Conservation (phyloP, 257 asterid species). For the Marsdenia floribunda region DNA sequence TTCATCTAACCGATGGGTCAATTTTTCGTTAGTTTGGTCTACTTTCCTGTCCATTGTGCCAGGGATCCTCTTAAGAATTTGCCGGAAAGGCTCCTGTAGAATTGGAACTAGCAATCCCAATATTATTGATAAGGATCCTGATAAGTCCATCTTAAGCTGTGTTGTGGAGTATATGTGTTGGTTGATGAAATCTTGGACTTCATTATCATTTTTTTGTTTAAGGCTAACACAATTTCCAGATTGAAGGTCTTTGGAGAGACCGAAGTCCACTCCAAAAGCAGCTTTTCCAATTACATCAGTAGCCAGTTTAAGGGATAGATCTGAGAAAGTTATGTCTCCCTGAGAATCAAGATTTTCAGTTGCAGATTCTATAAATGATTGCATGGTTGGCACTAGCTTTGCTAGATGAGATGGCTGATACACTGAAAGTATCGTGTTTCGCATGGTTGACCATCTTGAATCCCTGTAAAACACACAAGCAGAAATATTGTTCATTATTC, state of each 20-base stretch:
- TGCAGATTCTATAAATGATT: constrained; percentile 57
- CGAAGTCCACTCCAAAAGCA: constrained; percentile 88
- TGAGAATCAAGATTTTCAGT: constrained; percentile 48
- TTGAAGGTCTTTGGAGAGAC: constrained; percentile 57
- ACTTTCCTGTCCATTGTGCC: constrained; percentile 86
- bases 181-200: constrained; percentile 64
- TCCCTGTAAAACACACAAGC: constrained; percentile 42
- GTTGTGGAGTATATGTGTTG: constrained; percentile 89
- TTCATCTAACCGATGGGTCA: constrained; percentile 50
- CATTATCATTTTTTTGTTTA: constrained; percentile 26
- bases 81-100: constrained; percentile 86
- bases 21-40: constrained; percentile 51
- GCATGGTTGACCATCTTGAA: constrained; percentile 84
- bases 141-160: constrained; percentile 90
- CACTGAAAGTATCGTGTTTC: constrained; percentile 74
- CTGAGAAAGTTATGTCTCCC: constrained; percentile 59
- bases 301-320: constrained; percentile 77
- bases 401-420: constrained; percentile 95
- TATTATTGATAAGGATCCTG: constrained; percentile 80
- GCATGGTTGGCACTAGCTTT: constrained; percentile 80
- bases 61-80: constrained; percentile 71
- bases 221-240: constrained; percentile 8
- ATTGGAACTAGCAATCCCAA: constrained; percentile 71
- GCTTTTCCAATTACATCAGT: constrained; percentile 89
- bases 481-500: too few relatives aligned